These are phyloP conservation scores for Solanum piurae DNA, from an alignment of 257 asterid genomes.

Conservation along the genomic window DNA sequence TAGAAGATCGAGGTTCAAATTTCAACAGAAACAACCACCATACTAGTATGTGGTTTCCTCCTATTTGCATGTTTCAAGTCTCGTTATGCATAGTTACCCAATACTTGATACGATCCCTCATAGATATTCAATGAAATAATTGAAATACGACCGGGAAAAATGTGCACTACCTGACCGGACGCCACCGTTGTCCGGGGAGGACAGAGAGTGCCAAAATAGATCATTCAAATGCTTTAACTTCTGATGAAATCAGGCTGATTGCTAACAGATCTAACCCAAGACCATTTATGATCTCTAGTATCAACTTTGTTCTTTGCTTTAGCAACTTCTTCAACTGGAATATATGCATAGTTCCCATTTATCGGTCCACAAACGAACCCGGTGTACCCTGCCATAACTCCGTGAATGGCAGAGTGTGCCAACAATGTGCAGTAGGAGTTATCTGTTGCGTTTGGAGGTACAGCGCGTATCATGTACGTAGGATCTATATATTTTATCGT, in stretches of 20 bases:
- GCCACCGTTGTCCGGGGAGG: background rate
- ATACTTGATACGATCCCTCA: background rate
- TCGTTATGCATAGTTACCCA: background rate
- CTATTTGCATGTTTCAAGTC: background rate
- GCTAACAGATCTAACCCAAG: slow-evolving; percentile 78
- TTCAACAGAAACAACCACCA: background rate
- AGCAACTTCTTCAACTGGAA: slow-evolving; percentile 72
- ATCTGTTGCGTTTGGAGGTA: slow-evolving; percentile 64
- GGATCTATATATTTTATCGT: slow-evolving; percentile 75
- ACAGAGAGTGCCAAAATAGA: background rate
- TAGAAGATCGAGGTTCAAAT: background rate
- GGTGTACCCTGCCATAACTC: slow-evolving; percentile 84
- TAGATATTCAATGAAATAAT: background rate
- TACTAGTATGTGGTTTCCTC: background rate
- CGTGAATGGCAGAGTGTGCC: slow-evolving; percentile 74
- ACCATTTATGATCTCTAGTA: slow-evolving; percentile 69
- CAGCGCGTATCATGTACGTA: slow-evolving; percentile 70
- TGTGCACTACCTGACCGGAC: background rate
- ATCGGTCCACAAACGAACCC: slow-evolving; percentile 66
- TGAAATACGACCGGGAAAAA: background rate
- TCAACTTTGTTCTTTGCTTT: slow-evolving; percentile 47
- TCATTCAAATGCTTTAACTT: too few relatives aligned
- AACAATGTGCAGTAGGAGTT: slow-evolving; percentile 58
- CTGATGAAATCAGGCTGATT: slow-evolving; percentile 63
- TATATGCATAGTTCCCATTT: slow-evolving; percentile 63